Conservation (phyloP, 2,329 filamentous ascomycete species). For the Arthrobotrys pseudoclavata region DNA sequence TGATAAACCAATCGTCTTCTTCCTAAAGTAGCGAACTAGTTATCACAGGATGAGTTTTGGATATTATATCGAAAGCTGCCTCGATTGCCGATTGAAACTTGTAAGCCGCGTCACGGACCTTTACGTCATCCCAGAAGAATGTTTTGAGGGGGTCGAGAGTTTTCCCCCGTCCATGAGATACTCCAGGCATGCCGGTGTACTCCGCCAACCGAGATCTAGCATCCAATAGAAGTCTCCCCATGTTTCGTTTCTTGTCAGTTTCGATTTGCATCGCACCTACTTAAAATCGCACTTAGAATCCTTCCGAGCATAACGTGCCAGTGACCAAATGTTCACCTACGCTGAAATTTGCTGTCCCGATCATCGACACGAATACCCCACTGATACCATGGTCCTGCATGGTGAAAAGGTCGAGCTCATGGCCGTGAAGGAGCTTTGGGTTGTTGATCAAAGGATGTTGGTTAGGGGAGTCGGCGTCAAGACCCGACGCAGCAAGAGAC, state of each 20-base stretch:
- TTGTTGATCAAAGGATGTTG: constrained; percentile 10
- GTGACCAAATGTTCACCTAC: no score
- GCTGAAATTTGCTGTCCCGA: neutral
- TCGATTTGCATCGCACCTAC: neutral
- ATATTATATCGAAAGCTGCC: neutral
- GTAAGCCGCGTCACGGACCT: neutral
- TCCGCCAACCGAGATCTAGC: neutral
- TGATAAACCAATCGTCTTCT: constrained; percentile 9
- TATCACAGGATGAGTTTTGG: neutral
- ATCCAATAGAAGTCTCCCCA: neutral
- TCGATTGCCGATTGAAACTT: neutral
- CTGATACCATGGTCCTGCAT: constrained; percentile 11
- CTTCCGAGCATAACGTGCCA: neutral
- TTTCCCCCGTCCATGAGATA: neutral
- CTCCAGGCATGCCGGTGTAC: constrained; percentile 1
- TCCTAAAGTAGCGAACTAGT: neutral
- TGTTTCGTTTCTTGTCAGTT: neutral
- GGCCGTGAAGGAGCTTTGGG: constrained; percentile 24
- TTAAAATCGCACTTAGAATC: neutral
- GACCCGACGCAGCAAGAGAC: neutral
- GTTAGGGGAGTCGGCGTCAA: neutral
- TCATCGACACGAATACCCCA: neutral
- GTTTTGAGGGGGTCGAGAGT: neutral
- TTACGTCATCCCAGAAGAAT: neutral
- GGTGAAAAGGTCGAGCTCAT: constrained; percentile 29